Evolutionary conservation across 345 rosid genomes (phyloP), one percentile per base, ranked within the genome.

Genomic region (Linum trigynum): DNA sequence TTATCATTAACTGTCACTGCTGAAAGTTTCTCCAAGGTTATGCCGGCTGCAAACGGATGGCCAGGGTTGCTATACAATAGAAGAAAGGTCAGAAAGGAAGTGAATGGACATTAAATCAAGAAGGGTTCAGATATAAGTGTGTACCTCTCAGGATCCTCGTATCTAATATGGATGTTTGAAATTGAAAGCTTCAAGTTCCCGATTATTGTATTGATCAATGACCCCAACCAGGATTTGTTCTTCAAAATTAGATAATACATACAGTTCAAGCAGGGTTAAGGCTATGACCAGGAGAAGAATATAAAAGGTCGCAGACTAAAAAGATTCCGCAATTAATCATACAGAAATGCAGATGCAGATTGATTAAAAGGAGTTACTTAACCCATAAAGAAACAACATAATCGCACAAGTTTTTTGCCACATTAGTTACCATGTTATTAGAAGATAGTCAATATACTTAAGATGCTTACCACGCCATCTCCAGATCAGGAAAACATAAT

Each of bases 121-220:
- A 23, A 57, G 61, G 12, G 38, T n/a, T 69, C 39, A 43, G 63
- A 56, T 11, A 39, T 45, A 32, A 40, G 39, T 61, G 48, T 40
- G 64, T 77, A 88, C 99, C 99, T 94, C 82, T 94, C 99, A 67
- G 82, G 79, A 77, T 94, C 99, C 74, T 94, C 99, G 63, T 94
- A 94, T 88, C 99, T 84, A 71, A 94, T 83, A 77, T 94, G 99
- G 72, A 94, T 90, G 79, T 90, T 88, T 76, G 99, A 86, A 72
- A 94, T 86, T 63, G 97, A 94, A 74, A 94, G 92, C 83, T 88
- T 94, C 79, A 94, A 76, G 78, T 94, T 94, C 73, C 99, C 99
- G 72, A 94, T 81, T 68, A 94, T 82, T 32, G 97, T 94, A 80
- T 84, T 86, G 83, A 94, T 75, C 75, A 94, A 81, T 55, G 99